Evolutionary conservation across 1,284 basidiomycete genomes (phyloP).

Genomic region (Chiua sp.): DNA sequence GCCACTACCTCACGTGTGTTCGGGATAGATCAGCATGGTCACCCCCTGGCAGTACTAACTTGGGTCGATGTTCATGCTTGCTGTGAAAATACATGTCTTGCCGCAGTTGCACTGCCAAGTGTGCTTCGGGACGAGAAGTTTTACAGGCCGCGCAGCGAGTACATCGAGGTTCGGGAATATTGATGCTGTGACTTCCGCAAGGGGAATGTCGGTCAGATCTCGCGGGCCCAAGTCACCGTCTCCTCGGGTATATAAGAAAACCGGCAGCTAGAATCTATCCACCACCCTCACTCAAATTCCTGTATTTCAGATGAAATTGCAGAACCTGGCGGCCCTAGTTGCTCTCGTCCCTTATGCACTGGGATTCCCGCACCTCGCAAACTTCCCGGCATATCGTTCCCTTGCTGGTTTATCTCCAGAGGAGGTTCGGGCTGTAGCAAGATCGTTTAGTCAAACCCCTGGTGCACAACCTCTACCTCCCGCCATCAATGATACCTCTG

Average conservation of each 20-base stretch:
- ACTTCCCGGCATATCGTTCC: too few species aligned
- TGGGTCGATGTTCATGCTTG: neutral
- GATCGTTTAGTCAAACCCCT: constrained; percentile 22
- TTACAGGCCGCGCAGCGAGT: neutral
- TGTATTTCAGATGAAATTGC: too few species aligned
- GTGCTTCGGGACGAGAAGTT: neutral
- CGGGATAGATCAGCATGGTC: too few species aligned
- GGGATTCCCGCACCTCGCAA: too few species aligned
- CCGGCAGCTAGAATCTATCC: neutral
- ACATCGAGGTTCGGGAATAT: neutral
- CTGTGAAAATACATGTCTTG: neutral
- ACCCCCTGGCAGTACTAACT: too few species aligned
- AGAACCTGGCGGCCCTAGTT: too few species aligned
- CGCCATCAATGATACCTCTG: constrained; percentile 28
- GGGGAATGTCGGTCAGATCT: neutral
- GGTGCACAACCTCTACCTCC: constrained; percentile 30
- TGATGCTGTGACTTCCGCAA: neutral
- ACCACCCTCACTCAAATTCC: too few species aligned
- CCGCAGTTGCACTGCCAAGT: neutral
- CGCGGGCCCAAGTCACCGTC: neutral
- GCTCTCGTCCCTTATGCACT: too few species aligned
- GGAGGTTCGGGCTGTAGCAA: constrained; percentile 71
- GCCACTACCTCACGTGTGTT: too few species aligned
- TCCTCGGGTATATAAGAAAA: constrained; percentile 19
- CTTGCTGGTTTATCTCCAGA: too few species aligned